These are phyloP conservation scores for Cytospora paraplurivora DNA, from an alignment of 2,329 filamentous ascomycete species.

Conservation along the genomic window DNA sequence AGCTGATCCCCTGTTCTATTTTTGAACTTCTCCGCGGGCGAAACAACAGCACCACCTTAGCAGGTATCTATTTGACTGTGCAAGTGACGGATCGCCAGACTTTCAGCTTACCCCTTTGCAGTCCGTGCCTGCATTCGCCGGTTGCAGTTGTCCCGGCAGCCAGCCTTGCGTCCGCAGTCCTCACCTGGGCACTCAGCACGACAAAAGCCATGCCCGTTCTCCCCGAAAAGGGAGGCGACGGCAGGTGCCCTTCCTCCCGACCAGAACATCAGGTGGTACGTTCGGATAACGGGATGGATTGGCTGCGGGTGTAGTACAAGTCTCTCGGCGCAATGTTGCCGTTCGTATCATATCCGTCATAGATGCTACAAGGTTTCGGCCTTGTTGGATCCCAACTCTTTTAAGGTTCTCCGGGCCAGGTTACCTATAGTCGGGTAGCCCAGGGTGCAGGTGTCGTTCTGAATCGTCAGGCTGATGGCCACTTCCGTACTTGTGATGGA, in stretches of 20 bases:
- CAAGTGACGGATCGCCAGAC: background rate
- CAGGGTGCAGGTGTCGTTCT: too few species aligned
- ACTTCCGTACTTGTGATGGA: background rate
- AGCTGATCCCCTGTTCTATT: constrained; percentile 14
- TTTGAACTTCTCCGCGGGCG: constrained; percentile 15
- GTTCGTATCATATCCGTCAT: background rate
- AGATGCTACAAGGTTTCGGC: constrained; percentile 3
- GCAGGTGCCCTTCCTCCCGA: background rate
- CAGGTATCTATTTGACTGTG: background rate
- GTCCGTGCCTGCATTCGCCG: background rate
- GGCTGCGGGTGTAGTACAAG: background rate
- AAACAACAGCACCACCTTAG: background rate
- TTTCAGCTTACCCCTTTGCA: background rate
- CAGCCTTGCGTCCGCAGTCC: background rate
- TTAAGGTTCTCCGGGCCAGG: constrained; percentile 6
- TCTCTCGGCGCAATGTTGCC: background rate
- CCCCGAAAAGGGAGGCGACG: background rate
- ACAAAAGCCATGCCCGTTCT: background rate
- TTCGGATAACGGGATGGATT: background rate
- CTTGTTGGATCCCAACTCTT: constrained; percentile 9
- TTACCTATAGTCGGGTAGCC: background rate
- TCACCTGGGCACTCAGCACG: background rate
- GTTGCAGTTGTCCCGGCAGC: background rate
- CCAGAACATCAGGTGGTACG: background rate
- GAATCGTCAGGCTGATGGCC: background rate